Percentiles rank a stretch among this genome's conserved stretches.
Conservation (phyloP, 2,329 filamentous ascomycete species). For the Ramularia collo-cygni region DNA sequence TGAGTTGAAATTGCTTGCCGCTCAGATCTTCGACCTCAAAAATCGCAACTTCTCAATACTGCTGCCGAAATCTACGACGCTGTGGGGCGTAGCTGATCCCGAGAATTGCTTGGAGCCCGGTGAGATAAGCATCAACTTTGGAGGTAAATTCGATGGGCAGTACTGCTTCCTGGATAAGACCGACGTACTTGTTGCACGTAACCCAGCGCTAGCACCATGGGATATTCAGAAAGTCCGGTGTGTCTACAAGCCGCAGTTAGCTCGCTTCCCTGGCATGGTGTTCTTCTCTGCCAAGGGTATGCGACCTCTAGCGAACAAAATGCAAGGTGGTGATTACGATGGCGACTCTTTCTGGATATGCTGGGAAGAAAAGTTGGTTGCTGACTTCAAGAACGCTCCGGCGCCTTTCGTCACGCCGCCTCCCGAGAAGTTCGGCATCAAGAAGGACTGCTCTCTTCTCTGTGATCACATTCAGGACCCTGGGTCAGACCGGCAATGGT, state of each 20-base stretch:
- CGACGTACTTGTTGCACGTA: conserved; percentile 56
- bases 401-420: conserved; percentile 39
- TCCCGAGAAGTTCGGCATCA: conserved; percentile 41
- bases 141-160: conserved; percentile 43
- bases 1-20: conserved; percentile 7
- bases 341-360: conserved; percentile 70
- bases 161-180: not conserved
- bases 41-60: conserved; percentile 35
- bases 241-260: conserved; percentile 51
- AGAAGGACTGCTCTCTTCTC: conserved; percentile 44
- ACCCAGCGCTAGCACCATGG: conserved; percentile 61
- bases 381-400: conserved; percentile 58
- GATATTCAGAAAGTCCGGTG: conserved; percentile 60
- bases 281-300: conserved; percentile 64
- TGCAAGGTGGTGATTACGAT: conserved; percentile 77
- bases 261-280: conserved; percentile 67
- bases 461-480: conserved; percentile 35
- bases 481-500: conserved; percentile 45
- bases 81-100: conserved; percentile 65
- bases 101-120: conserved; percentile 52
- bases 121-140: conserved; percentile 64
- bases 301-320: conserved; percentile 58
- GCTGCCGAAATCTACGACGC: conserved; percentile 54
- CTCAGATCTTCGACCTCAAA: conserved; percentile 13
- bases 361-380: conserved; percentile 61